Evolutionary conservation across 139 green algal species (phyloP).

Genomic region (Chlorella vulgaris): DNA sequence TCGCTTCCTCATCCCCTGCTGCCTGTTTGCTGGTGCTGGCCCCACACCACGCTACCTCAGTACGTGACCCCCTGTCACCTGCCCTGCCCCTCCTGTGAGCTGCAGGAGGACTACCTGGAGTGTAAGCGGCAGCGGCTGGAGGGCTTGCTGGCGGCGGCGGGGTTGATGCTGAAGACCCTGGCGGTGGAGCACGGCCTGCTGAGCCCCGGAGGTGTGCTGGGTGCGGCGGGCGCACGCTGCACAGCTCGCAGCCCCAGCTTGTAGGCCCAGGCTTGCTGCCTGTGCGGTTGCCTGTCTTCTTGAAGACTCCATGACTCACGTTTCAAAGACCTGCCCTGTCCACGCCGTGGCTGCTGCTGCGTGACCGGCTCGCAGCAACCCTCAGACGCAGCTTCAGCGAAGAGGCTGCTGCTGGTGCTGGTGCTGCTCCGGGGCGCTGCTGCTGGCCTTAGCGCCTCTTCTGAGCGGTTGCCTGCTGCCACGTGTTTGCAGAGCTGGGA

Average conservation of each 20-base stretch:
- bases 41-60: no score
- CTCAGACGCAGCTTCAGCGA: no score
- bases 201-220: not conserved
- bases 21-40: not conserved
- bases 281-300: no score
- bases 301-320: no score
- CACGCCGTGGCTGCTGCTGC: no score
- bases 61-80: not conserved
- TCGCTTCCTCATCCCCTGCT: no score
- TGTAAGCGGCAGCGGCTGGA: conserved; percentile 68
- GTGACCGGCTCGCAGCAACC: no score
- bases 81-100: not conserved
- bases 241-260: not conserved
- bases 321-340: no score
- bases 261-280: no score
- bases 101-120: conserved; percentile 71
- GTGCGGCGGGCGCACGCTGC: not conserved
- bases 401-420: no score
- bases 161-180: conserved; percentile 55
- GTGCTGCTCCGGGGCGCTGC: no score
- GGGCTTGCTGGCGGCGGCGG: conserved; percentile 56
- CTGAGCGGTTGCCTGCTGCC: not conserved
- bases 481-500: conserved; percentile 21
- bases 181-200: conserved; percentile 41
- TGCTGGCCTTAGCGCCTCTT: no score